These are phyloP conservation scores for Fonsecaea multimorphosa DNA, from an alignment of 2,329 filamentous ascomycete genomes.

Conservation along the genomic window DNA sequence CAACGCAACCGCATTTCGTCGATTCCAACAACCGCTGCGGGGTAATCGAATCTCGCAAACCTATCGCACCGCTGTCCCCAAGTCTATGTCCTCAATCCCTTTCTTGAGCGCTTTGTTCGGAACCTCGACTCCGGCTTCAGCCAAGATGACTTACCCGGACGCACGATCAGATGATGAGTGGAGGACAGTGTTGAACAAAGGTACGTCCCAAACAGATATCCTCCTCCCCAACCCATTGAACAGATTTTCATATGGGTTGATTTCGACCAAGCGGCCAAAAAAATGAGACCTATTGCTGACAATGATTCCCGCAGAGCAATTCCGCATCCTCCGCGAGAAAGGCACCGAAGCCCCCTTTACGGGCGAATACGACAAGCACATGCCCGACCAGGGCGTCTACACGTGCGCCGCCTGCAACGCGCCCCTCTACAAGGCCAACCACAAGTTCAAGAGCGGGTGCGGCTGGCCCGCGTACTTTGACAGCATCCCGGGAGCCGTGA, in stretches of 20 bases:
- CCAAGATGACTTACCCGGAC: conserved; percentile 70
- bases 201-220: conserved; percentile 49
- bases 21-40: conserved; percentile 28
- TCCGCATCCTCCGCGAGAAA: conserved; percentile 88
- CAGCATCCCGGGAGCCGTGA: conserved; percentile 88
- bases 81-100: conserved; percentile 78
- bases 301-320: conserved; percentile 77
- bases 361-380: conserved; percentile 87
- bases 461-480: conserved; percentile 99
- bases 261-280: neutral
- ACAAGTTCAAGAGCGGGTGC: conserved; percentile 96
- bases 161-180: conserved; percentile 83
- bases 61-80: conserved; percentile 49
- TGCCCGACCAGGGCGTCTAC: conserved; percentile 77
- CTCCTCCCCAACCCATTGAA: neutral
- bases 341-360: conserved; percentile 83
- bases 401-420: conserved; percentile 83
- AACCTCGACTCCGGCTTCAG: conserved; percentile 59
- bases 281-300: too few species aligned
- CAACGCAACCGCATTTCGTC: conserved; percentile 48
- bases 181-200: conserved; percentile 79
- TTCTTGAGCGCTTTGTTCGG: conserved; percentile 79
- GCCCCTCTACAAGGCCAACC: conserved; percentile 87
- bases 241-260: neutral
- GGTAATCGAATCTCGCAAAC: conserved; percentile 37